Base-by-base conservation (phyloP, 768 basidiomycete species). In the Cyclocybe aegerita region DNA sequence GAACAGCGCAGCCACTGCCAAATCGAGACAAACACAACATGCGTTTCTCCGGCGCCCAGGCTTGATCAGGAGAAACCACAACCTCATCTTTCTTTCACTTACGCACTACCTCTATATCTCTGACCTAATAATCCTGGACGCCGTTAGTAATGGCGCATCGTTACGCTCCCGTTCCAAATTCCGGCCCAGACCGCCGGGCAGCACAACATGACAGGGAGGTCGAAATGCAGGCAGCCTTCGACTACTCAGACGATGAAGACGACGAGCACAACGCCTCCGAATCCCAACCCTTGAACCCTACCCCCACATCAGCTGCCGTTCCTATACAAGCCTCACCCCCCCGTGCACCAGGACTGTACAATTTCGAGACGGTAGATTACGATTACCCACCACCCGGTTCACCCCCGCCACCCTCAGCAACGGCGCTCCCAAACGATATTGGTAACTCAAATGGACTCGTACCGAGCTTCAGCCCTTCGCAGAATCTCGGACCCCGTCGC, bases 211-310 rank as follows among this genome's bases (percentile, higher is more conserved):
- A 69, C 48, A 65, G 63, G 49, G 69, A 72, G 52, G 65, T 62
- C 31, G 75, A 93, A 72, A 83, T 94, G 80, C 87, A 93, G 62
- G 90, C 90, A 16, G 91, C 93, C 1, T 94, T 94, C 57, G 85
- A 86, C 64, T 87, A 89, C 57, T 79, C 82, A 4, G 90, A 90
- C 48, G 85, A 85, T 53, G 84, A 88, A 41, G 82, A 82, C 50
- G 81, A 80, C 57, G 74, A 78, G 31, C 65, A 75, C 48, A 70
- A 77, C 52, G 69, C 79, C 46, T 68, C 76, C 29, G 81, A 81
- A 65, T 76, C 77, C 14, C 78, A 69, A 32, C 85, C 82, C 43
- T 62, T 83, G 56, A 78, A 78, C 56, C 77, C 78, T 33, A 53
- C 50, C 7, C 55, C 70, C 8, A 65, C 68, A 9, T 70, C 70